phyloP scores from a whole-genome alignment of 1,284 basidiomycete species.

The Melampsora larici-populina region DNA sequence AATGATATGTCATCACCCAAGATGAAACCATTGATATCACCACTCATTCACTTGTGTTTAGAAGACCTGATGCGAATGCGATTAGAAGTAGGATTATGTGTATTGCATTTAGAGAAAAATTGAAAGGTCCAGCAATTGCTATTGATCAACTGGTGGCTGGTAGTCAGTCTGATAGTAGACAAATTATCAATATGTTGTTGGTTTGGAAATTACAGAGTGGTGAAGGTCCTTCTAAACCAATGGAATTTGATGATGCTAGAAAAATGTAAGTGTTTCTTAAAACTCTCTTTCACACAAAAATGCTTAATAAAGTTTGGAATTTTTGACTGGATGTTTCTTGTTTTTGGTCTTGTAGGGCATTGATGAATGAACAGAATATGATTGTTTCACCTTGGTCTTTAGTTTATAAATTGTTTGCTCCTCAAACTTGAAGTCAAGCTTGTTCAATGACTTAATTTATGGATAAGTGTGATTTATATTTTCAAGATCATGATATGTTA shows the following conservation, averaged over 20 bases:
- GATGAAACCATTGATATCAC: constrained; percentile 79
- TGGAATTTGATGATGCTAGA: constrained; percentile 89
- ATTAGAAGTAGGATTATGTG: constrained; percentile 82
- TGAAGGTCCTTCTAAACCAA: constrained; percentile 56
- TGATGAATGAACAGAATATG: constrained; percentile 85
- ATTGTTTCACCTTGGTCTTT: constrained; percentile 88
- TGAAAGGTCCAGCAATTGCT: constrained; percentile 84
- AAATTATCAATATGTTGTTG: constrained; percentile 95
- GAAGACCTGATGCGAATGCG: constrained; percentile 69
- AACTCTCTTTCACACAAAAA: not conserved
- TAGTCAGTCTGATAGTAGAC: constrained; percentile 89
- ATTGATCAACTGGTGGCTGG: constrained; percentile 85
- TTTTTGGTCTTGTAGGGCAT: constrained; percentile 62
- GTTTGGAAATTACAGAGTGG: constrained; percentile 79
- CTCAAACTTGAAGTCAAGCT: constrained; percentile 80
- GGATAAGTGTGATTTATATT: constrained; percentile 94
- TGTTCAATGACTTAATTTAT: constrained; percentile 74
- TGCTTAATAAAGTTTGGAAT: not conserved
- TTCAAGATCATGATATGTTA: constrained; percentile 89
- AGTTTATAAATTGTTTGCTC: constrained; percentile 77
- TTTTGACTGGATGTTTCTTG: no score
- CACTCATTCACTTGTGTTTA: constrained; percentile 73
- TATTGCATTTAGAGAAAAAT: constrained; percentile 84
- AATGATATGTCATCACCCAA: constrained; percentile 84
- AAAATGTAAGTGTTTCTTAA: constrained; percentile 61